A percentile compares a stretch with the other conserved stretches of the same genome.
Evolutionary conservation across 2,329 filamentous ascomycete genomes (phyloP).

Genomic region (Ambrosiella xylebori): DNA sequence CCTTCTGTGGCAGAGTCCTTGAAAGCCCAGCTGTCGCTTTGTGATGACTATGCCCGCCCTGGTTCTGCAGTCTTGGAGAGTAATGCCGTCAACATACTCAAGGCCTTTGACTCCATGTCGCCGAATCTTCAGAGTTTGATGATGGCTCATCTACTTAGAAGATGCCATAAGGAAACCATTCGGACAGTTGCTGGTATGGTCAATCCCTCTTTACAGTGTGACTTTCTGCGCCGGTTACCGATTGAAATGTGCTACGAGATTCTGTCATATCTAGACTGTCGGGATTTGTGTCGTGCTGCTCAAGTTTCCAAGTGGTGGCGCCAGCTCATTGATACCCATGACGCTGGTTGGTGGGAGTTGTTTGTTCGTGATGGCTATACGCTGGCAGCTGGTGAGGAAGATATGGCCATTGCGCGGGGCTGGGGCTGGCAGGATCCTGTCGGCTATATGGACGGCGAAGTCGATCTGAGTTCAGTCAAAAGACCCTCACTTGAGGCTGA

Average conservation of each 20-base stretch:
- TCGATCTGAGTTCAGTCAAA: slow-evolving; percentile 44
- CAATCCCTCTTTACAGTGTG: slow-evolving; percentile 85
- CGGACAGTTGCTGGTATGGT: slow-evolving; percentile 81
- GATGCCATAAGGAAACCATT: slow-evolving; percentile 74
- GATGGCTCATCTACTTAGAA: slow-evolving; percentile 85
- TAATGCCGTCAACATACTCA: slow-evolving; percentile 39
- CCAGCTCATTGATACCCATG: slow-evolving; percentile 75
- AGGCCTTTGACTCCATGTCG: slow-evolving; percentile 81
- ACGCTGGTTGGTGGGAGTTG: slow-evolving; percentile 88
- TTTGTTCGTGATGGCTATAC: slow-evolving; percentile 70
- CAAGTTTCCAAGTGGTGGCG: slow-evolving; percentile 94
- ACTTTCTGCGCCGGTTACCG: slow-evolving; percentile 73
- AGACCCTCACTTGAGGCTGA: no score
- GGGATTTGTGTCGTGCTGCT: slow-evolving; percentile 74
- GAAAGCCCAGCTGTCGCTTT: background rate
- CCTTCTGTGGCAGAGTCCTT: background rate
- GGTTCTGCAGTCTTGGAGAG: slow-evolving; percentile 48
- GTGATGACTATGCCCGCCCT: slow-evolving; percentile 29
- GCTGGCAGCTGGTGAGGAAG: slow-evolving; percentile 65
- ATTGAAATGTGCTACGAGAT: slow-evolving; percentile 77
- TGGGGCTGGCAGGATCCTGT: slow-evolving; percentile 95
- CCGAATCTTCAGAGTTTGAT: slow-evolving; percentile 86
- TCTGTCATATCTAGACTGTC: slow-evolving; percentile 67
- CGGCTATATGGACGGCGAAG: slow-evolving; percentile 57
- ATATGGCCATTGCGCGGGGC: slow-evolving; percentile 71